A percentile compares a stretch with the other conserved stretches of the same genome.
Evolutionary conservation across 441 rosid genomes (phyloP).

Genomic region (Metrosideros polymorpha): DNA sequence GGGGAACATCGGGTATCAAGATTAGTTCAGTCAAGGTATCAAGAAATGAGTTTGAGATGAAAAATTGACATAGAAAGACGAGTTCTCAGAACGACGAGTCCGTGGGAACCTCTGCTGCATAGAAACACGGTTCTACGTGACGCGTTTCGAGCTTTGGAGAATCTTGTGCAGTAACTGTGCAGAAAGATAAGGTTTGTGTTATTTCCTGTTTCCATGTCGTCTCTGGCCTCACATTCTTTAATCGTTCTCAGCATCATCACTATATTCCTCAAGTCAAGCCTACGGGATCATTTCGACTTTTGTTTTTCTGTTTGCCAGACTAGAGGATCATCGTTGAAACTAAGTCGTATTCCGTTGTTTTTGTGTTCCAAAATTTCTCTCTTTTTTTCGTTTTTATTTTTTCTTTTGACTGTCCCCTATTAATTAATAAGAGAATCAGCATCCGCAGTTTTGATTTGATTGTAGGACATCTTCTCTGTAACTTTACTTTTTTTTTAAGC

Average conservation of each 20-base stretch:
- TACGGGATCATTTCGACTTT: not conserved
- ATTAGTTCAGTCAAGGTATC: conserved; percentile 11
- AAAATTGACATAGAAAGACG: not conserved
- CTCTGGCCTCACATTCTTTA: not conserved
- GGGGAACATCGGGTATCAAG: conserved; percentile 7
- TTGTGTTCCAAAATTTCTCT: not conserved
- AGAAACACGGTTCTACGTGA: not conserved
- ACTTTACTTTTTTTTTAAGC: too few species aligned
- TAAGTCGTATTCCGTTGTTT: not conserved
- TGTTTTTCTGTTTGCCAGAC: not conserved
- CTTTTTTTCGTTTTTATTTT: not conserved
- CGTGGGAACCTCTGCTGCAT: not conserved
- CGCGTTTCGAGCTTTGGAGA: not conserved
- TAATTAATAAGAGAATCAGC: not conserved
- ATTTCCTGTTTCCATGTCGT: not conserved
- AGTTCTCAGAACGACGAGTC: not conserved
- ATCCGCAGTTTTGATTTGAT: not conserved
- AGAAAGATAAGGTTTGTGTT: not conserved
- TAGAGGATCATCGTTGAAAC: not conserved
- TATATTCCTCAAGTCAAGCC: not conserved
- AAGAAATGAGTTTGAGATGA: conserved; percentile 20
- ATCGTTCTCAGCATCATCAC: not conserved
- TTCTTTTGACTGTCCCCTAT: not conserved
- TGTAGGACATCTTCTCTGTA: not conserved
- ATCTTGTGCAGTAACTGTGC: not conserved